These are phyloP conservation scores for Epichloe elymi DNA, from an alignment of 2,329 filamentous ascomycete species.

Conservation along the genomic window DNA sequence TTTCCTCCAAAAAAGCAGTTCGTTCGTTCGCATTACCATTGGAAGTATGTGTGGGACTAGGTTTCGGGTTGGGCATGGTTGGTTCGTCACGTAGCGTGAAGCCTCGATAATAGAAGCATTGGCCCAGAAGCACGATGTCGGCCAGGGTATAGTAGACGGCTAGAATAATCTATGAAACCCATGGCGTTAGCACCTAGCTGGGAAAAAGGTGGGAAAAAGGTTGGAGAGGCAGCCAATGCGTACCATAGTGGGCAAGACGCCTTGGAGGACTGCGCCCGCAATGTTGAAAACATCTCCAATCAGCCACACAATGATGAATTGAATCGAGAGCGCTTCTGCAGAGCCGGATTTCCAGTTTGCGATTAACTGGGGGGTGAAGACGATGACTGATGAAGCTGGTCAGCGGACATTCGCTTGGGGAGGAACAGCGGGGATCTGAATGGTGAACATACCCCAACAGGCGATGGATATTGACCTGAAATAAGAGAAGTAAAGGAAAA, in stretches of 20 bases:
- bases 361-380: slow-evolving; percentile 93
- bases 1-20: slow-evolving; percentile 36
- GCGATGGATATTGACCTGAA: slow-evolving; percentile 83
- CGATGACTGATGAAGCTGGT: slow-evolving; percentile 47
- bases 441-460: slow-evolving; percentile 51
- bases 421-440: background rate
- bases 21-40: slow-evolving; percentile 34
- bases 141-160: slow-evolving; percentile 88
- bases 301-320: slow-evolving; percentile 90
- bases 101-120: slow-evolving; percentile 93
- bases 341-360: slow-evolving; percentile 81
- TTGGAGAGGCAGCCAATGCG: slow-evolving; percentile 6
- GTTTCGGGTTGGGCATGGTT: slow-evolving; percentile 29
- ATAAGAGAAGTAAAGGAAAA: background rate
- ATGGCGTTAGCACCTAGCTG: background rate
- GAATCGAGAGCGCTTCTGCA: slow-evolving; percentile 76
- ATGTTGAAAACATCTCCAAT: slow-evolving; percentile 95
- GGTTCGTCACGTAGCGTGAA: slow-evolving; percentile 51
- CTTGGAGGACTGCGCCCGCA: slow-evolving; percentile 78
- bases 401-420: background rate
- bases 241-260: slow-evolving; percentile 86
- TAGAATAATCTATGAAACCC: slow-evolving; percentile 53
- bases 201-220: background rate
- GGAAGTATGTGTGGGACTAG: slow-evolving; percentile 17
- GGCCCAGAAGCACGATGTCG: slow-evolving; percentile 73